A percentile compares a stretch with the other conserved stretches of the same genome.
phyloP scores from a whole-genome alignment of 768 basidiomycete species.

The Boletus subcaerulescens region DNA sequence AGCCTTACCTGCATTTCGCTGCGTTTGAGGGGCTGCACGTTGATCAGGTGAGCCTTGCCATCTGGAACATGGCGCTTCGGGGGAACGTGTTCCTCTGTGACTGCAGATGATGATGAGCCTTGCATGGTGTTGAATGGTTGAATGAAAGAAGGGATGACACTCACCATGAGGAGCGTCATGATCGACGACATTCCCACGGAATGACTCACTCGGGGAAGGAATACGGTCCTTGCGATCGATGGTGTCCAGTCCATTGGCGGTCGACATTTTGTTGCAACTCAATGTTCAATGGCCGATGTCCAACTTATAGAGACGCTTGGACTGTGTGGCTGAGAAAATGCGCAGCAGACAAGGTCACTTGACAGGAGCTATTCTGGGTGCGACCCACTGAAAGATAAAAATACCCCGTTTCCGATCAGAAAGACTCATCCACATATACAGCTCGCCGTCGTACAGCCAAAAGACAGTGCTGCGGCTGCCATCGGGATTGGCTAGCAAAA shows the following conservation, averaged over 20 bases:
- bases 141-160: constrained; percentile 15
- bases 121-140: neutral
- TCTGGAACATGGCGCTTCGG: constrained; percentile 32
- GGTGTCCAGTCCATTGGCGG: constrained; percentile 13
- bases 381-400: too few species aligned
- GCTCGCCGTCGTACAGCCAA: neutral
- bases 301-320: constrained; percentile 13
- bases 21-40: constrained; percentile 81
- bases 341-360: neutral
- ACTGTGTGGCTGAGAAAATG: neutral
- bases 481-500: too few species aligned
- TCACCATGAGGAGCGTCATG: constrained; percentile 65
- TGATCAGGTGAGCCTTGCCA: constrained; percentile 50
- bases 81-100: constrained; percentile 56
- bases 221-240: constrained; percentile 53
- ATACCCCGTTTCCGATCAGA: neutral
- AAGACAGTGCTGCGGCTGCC: too few species aligned
- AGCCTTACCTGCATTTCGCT: constrained; percentile 79
- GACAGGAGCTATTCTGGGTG: too few species aligned
- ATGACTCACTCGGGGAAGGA: constrained; percentile 36
- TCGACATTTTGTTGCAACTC: constrained; percentile 22
- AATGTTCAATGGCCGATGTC: neutral
- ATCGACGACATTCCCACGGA: constrained; percentile 66
- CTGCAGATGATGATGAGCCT: constrained; percentile 35
- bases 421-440: neutral